These are phyloP conservation scores for Brassica balearica DNA, from an alignment of 441 rosid genomes.

Conservation along the genomic window DNA sequence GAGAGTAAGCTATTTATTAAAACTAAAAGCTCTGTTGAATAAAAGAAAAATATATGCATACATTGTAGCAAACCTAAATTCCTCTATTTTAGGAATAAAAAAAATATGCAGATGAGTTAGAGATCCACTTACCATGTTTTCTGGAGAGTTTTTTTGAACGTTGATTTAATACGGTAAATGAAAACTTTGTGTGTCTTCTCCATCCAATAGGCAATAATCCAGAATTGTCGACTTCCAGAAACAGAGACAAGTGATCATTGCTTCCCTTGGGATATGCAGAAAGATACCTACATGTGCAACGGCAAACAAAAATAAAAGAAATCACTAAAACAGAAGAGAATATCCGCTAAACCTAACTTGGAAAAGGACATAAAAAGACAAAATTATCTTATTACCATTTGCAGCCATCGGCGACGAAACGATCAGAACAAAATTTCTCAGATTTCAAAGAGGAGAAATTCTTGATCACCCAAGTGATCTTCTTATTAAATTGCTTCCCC, in stretches of 20 bases:
- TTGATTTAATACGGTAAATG: background rate
- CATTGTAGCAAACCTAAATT: too few relatives aligned
- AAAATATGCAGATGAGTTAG: too few relatives aligned
- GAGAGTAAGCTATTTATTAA: too few relatives aligned
- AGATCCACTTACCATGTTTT: background rate
- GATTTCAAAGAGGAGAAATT: slow-evolving; percentile 57
- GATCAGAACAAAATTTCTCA: slow-evolving; percentile 54
- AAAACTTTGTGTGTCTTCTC: background rate
- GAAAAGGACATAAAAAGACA: too few relatives aligned
- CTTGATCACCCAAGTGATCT: slow-evolving; percentile 64
- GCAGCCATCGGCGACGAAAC: slow-evolving; percentile 55
- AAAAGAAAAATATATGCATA: too few relatives aligned
- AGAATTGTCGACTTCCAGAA: background rate
- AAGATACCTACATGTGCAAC: slow-evolving; percentile 9
- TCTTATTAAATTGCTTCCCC: slow-evolving; percentile 25
- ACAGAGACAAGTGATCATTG: background rate
- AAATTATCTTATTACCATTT: slow-evolving; percentile 50
- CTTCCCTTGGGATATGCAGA: background rate
- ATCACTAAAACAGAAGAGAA: too few relatives aligned
- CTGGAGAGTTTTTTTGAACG: background rate
- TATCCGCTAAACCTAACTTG: too few relatives aligned
- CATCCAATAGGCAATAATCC: slow-evolving; percentile 21
- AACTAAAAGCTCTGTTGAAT: too few relatives aligned
- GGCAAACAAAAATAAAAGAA: too few relatives aligned
- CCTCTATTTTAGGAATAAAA: too few relatives aligned